phyloP scores from a whole-genome alignment of 1,284 basidiomycete genomes.

The Moesziomyces aphidis region DNA sequence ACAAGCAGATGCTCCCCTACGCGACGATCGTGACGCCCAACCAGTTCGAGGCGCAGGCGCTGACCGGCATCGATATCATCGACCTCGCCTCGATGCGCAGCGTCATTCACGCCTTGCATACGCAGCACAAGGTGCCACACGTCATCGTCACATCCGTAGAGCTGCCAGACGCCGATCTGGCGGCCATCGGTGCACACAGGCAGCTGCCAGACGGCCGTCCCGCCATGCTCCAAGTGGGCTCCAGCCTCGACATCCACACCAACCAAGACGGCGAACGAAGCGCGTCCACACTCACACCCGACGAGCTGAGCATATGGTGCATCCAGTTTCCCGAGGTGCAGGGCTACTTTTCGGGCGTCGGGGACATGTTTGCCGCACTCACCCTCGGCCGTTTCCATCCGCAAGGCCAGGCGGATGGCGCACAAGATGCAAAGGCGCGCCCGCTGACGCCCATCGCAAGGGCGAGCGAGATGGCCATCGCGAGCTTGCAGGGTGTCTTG shows the following conservation, averaged over 20 bases:
- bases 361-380: constrained; percentile 95
- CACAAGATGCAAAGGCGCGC: constrained; percentile 1
- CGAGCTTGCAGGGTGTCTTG: constrained; percentile 87
- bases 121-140: constrained; percentile 79
- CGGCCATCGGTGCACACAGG: constrained; percentile 36
- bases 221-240: constrained; percentile 64
- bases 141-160: constrained; percentile 90
- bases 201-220: constrained; percentile 37
- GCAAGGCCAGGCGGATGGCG: constrained; percentile 8
- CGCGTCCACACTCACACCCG: constrained; percentile 1
- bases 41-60: constrained; percentile 92
- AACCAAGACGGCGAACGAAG: constrained; percentile 17
- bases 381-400: constrained; percentile 82
- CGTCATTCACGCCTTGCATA: constrained; percentile 81
- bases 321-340: constrained; percentile 83
- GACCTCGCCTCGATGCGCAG: constrained; percentile 76
- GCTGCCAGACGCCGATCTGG: constrained; percentile 49
- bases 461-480: constrained; percentile 74
- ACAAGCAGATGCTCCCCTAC: constrained; percentile 80
- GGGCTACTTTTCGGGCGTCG: constrained; percentile 95
- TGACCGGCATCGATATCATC: constrained; percentile 71
- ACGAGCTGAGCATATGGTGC: constrained; percentile 70
- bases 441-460: constrained; percentile 73
- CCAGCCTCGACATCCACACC: constrained; percentile 61
- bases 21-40: constrained; percentile 96